Conservation (phyloP, 2,329 filamentous ascomycete genomes). For the Orbilia quercus region DNA sequence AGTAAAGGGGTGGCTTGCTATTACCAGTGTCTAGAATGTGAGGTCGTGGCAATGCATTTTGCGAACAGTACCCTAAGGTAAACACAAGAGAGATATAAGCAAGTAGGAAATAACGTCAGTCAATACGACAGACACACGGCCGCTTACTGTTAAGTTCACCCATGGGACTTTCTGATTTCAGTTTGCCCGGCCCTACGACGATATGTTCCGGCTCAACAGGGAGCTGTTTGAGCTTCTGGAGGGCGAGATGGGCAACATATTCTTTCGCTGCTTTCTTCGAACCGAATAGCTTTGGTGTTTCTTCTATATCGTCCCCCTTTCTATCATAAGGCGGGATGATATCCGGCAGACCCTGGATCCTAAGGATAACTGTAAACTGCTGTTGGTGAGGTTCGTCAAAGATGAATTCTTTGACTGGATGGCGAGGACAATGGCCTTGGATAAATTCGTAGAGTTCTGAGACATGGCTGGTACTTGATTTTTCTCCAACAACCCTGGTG, state of each 20-base stretch:
- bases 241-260: conserved; percentile 28
- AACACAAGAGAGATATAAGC: background rate
- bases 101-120: background rate
- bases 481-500: conserved; percentile 41
- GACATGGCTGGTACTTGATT: conserved; percentile 37
- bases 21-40: conserved; percentile 52
- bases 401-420: conserved; percentile 26
- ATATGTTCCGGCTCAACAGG: conserved; percentile 35
- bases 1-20: conserved; percentile 45
- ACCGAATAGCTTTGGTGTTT: conserved; percentile 41
- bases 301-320: conserved; percentile 33
- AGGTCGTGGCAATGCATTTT: conserved; percentile 41
- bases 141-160: conserved; percentile 49
- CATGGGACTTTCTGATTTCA: conserved; percentile 52
- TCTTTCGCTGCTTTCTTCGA: conserved; percentile 55
- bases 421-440: conserved; percentile 32
- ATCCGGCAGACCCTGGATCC: conserved; percentile 10
- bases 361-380: conserved; percentile 46
- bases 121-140: background rate
- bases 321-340: conserved; percentile 30
- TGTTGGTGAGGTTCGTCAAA: conserved; percentile 42
- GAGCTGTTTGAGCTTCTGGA: conserved; percentile 22
- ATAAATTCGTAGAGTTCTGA: conserved; percentile 55
- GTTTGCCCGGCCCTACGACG: conserved; percentile 26
- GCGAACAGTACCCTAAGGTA: conserved; percentile 44